phyloP scores from a whole-genome alignment of 768 basidiomycete species.

The Suillus paluster region DNA sequence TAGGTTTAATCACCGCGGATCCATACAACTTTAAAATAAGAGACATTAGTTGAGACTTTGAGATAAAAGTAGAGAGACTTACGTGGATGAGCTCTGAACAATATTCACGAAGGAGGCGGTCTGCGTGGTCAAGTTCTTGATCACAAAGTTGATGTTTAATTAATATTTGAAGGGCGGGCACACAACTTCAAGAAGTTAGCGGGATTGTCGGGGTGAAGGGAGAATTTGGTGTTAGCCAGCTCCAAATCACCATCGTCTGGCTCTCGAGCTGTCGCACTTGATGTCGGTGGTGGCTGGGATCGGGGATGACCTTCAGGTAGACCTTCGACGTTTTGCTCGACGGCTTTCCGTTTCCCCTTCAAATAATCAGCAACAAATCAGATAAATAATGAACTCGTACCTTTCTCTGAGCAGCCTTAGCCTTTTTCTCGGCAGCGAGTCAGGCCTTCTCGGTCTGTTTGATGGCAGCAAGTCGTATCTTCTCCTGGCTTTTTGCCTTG shows the following conservation, averaged over 20 bases:
- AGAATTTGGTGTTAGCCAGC: background rate
- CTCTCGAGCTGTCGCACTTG: too few relatives aligned
- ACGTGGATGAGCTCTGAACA: background rate
- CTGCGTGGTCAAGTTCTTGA: background rate
- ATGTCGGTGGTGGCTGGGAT: background rate
- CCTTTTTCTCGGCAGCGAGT: background rate
- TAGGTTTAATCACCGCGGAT: slow-evolving; percentile 35
- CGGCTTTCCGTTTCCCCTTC: background rate
- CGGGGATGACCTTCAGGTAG: background rate
- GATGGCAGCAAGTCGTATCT: background rate
- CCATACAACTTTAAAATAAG: slow-evolving; percentile 34
- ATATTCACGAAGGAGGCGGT: background rate
- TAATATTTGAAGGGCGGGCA: background rate
- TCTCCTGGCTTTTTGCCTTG: background rate
- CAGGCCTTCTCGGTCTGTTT: background rate
- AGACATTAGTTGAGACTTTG: too few relatives aligned
- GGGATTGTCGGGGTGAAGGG: background rate
- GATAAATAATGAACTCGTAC: background rate
- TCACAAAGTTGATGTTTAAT: background rate
- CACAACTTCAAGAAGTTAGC: background rate
- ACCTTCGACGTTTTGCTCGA: background rate
- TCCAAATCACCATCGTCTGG: background rate
- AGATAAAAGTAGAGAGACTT: too few relatives aligned
- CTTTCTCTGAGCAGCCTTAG: background rate
- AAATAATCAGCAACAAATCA: slow-evolving; percentile 5